phyloP scores from a whole-genome alignment of 2,329 filamentous ascomycete genomes.

The Nemania serpens region DNA sequence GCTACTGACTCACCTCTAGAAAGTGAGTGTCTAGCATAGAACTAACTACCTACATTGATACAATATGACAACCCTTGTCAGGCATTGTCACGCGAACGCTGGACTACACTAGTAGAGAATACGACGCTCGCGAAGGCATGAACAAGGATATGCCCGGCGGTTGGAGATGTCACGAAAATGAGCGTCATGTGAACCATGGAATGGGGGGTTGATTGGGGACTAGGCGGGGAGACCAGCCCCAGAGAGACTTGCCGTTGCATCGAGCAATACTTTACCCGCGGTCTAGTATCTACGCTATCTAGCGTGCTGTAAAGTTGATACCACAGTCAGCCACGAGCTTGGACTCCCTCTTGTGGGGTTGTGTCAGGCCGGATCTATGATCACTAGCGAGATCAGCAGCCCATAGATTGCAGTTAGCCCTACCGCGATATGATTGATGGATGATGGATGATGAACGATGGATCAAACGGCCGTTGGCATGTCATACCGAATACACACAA shows the following conservation, averaged over 20 bases:
- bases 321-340: neutral
- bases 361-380: too few species aligned
- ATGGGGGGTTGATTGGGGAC: neutral
- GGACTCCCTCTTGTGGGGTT: too few species aligned
- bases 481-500: too few species aligned
- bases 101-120: neutral
- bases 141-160: conserved; percentile 1
- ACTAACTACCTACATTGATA: neutral
- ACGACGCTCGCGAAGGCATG: neutral
- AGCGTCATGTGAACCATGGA: conserved; percentile 1
- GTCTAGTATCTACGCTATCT: too few species aligned
- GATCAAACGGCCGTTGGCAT: neutral
- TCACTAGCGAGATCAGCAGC: neutral
- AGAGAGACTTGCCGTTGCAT: conserved; percentile 3
- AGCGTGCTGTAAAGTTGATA: neutral
- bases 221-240: neutral
- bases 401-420: neutral
- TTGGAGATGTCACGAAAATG: conserved; percentile 2
- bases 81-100: conserved; percentile 7
- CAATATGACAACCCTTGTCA: neutral
- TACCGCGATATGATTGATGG: too few species aligned
- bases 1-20: conserved; percentile 1
- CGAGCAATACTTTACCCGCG: conserved; percentile 1
- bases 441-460: too few species aligned
- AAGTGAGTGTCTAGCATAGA: neutral